phyloP scores from a whole-genome alignment of 805 yeast species.

The Teunomyces cretensis region DNA sequence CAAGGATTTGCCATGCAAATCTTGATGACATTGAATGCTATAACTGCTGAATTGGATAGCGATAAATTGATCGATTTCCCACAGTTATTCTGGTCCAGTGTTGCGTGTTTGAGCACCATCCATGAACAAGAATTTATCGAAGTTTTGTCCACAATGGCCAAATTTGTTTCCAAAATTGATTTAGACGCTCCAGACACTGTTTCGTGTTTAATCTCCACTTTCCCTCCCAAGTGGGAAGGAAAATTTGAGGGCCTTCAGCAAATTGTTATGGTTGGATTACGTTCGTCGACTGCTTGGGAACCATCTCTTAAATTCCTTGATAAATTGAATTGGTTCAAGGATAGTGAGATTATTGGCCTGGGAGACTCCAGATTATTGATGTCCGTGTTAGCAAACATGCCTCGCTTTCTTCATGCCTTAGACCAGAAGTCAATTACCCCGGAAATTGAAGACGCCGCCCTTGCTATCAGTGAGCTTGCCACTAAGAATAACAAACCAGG shows the following conservation, averaged over 20 bases:
- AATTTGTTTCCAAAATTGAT: slow-evolving; percentile 83
- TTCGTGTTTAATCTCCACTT: slow-evolving; percentile 75
- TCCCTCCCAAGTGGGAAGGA: slow-evolving; percentile 96
- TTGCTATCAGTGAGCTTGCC: slow-evolving; percentile 57
- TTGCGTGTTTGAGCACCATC: slow-evolving; percentile 84
- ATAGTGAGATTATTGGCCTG: slow-evolving; percentile 75
- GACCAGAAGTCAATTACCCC: slow-evolving; percentile 49
- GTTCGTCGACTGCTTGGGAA: slow-evolving; percentile 79
- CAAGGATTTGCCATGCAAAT: slow-evolving; percentile 98
- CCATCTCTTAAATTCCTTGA: slow-evolving; percentile 73
- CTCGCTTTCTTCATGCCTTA: slow-evolving; percentile 80
- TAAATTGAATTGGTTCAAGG: slow-evolving; percentile 61
- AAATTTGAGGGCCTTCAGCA: slow-evolving; percentile 85
- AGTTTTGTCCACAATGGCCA: slow-evolving; percentile 75
- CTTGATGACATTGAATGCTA: slow-evolving; percentile 90
- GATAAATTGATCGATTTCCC: slow-evolving; percentile 83
- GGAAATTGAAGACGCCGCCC: slow-evolving; percentile 48
- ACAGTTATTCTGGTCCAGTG: slow-evolving; percentile 92
- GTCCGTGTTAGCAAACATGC: slow-evolving; percentile 75
- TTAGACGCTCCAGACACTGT: slow-evolving; percentile 83
- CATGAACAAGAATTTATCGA: slow-evolving; percentile 94
- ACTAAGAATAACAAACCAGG: slow-evolving; percentile 53
- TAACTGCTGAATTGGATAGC: slow-evolving; percentile 80
- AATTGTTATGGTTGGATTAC: slow-evolving; percentile 74
- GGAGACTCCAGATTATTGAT: slow-evolving; percentile 67